Percentiles rank a stretch among this genome's conserved stretches.
phyloP scores from a whole-genome alignment of 2,329 filamentous ascomycete genomes.

The Colletotrichum cereale region DNA sequence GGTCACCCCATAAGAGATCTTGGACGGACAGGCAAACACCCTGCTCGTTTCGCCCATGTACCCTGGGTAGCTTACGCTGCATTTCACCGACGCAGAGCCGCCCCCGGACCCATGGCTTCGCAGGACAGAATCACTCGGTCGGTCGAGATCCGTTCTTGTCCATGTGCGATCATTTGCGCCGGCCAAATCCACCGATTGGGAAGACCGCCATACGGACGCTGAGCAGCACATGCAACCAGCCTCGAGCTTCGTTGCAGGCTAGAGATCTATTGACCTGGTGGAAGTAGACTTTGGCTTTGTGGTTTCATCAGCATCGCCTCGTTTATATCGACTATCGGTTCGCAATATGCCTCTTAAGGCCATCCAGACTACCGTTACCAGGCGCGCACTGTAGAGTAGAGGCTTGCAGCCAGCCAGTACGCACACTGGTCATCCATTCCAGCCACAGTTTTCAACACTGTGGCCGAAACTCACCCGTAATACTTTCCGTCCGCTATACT shows the following conservation, averaged over 20 bases:
- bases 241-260: slow-evolving; percentile 11
- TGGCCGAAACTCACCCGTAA: not conserved
- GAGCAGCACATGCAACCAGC: slow-evolving; percentile 16
- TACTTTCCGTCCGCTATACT: not conserved
- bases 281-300: not conserved
- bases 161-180: slow-evolving; percentile 18
- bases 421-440: no score
- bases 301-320: slow-evolving; percentile 25
- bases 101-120: slow-evolving; percentile 32
- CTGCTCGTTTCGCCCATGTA: slow-evolving; percentile 6
- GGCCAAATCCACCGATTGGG: slow-evolving; percentile 25
- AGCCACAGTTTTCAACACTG: not conserved
- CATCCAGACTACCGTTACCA: not conserved
- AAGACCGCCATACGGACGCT: not conserved
- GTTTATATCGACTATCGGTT: not conserved
- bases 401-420: no score
- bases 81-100: slow-evolving; percentile 28
- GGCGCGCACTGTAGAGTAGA: not conserved
- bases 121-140: slow-evolving; percentile 29
- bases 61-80: not conserved
- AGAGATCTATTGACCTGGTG: not conserved
- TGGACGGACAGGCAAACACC: slow-evolving; percentile 24
- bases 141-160: slow-evolving; percentile 34
- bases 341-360: not conserved
- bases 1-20: slow-evolving; percentile 20